A percentile compares a stretch with the other conserved stretches of the same genome.
phyloP scores from a whole-genome alignment of 2,329 filamentous ascomycete species.

The Colletotrichum trifolii region DNA sequence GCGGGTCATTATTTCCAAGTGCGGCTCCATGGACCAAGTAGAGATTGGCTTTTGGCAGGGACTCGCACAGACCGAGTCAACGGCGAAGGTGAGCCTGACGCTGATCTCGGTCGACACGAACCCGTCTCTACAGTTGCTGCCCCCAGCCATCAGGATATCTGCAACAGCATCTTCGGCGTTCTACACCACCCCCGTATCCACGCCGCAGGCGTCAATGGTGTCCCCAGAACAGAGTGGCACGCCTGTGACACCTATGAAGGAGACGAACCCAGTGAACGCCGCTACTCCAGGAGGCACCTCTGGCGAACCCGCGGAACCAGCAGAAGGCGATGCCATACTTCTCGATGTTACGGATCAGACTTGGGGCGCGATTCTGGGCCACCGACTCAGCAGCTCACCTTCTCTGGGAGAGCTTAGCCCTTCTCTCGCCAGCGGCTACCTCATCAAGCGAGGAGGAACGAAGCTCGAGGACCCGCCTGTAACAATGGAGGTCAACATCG shows the following conservation, averaged over 20 bases:
- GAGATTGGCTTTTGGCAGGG: conserved; percentile 72
- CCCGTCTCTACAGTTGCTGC: conserved; percentile 72
- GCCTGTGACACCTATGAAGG: conserved; percentile 60
- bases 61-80: conserved; percentile 63
- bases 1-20: conserved; percentile 81
- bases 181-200: conserved; percentile 74
- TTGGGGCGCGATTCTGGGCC: conserved; percentile 78
- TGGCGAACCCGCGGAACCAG: conserved; percentile 52
- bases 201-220: conserved; percentile 67
- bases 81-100: conserved; percentile 64
- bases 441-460: conserved; percentile 71
- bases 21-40: conserved; percentile 72
- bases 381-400: conserved; percentile 71
- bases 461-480: conserved; percentile 68
- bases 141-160: conserved; percentile 63
- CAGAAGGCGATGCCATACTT: conserved; percentile 75
- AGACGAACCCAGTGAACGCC: conserved; percentile 48
- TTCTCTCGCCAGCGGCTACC: conserved; percentile 71
- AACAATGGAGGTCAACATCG: conserved; percentile 72
- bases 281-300: conserved; percentile 58
- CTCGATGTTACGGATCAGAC: conserved; percentile 79
- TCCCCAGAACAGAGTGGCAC: conserved; percentile 70
- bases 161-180: conserved; percentile 56
- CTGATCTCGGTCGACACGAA: conserved; percentile 74
- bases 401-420: conserved; percentile 66